Percentiles rank a stretch among this genome's conserved stretches.
These are phyloP conservation scores for Penicillium sp. DNA, from an alignment of 2,329 filamentous ascomycete species.

Conservation along the genomic window DNA sequence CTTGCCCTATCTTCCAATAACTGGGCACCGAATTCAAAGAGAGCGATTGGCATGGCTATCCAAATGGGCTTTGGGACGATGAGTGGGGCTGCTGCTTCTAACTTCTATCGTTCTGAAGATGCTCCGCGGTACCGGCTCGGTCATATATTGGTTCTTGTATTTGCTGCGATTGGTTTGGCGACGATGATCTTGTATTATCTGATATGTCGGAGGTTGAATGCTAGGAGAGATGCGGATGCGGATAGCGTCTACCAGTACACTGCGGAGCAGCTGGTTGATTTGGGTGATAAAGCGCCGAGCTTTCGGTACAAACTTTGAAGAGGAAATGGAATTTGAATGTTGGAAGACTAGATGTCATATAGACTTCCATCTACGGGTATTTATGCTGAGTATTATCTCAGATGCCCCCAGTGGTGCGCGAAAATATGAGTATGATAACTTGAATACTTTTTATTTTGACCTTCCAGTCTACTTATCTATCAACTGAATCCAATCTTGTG, in stretches of 20 bases:
- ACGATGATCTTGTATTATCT: conserved; percentile 13
- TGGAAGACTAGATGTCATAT: too few species aligned
- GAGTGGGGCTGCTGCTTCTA: conserved; percentile 15
- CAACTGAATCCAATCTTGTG: too few species aligned
- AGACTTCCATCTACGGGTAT: too few species aligned
- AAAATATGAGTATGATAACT: too few species aligned
- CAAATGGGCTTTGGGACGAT: conserved; percentile 14
- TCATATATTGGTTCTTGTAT: conserved; percentile 13
- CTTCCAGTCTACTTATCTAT: too few species aligned
- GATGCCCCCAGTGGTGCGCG: too few species aligned
- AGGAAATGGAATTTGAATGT: neutral
- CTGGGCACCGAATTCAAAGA: conserved; percentile 8
- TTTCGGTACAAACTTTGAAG: conserved; percentile 10
- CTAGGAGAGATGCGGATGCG: neutral
- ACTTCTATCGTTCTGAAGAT: conserved; percentile 18
- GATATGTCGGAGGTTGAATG: conserved; percentile 13
- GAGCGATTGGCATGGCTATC: conserved; percentile 11
- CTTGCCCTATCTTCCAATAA: conserved; percentile 11
- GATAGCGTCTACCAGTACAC: conserved; percentile 5
- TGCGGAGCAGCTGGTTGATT: conserved; percentile 8
- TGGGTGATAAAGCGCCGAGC: conserved; percentile 18
- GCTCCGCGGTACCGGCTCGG: conserved; percentile 17
- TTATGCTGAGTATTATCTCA: too few species aligned
- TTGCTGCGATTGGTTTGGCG: conserved; percentile 8
- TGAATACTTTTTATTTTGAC: too few species aligned